Evolutionary conservation across 1,284 basidiomycete species (phyloP).

Genomic region (Rhodotorula sp.): DNA sequence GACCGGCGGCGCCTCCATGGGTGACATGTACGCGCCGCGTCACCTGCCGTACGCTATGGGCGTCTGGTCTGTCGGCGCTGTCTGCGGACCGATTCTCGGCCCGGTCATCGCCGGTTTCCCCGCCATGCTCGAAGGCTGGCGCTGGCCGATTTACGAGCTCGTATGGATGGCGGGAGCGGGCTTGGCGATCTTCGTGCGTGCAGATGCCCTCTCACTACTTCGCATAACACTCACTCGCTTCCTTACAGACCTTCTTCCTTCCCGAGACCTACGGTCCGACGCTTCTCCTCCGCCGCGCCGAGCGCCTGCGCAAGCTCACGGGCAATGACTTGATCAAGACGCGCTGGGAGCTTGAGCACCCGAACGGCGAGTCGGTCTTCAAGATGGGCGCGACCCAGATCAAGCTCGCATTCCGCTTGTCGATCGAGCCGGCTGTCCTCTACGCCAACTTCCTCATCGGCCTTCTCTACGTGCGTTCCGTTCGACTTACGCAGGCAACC

Average conservation of each 20-base stretch:
- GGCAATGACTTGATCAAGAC: constrained; percentile 50
- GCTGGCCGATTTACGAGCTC: constrained; percentile 48
- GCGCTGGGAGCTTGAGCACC: constrained; percentile 49
- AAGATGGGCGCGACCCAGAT: constrained; percentile 41
- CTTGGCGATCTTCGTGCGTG: constrained; percentile 36
- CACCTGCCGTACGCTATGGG: constrained; percentile 23
- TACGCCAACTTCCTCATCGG: constrained; percentile 47
- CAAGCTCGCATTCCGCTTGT: constrained; percentile 35
- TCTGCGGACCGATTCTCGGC: constrained; percentile 24
- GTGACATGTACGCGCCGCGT: constrained; percentile 42
- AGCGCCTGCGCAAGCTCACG: constrained; percentile 50
- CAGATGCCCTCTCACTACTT: constrained; percentile 39
- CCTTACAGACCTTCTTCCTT: constrained; percentile 40
- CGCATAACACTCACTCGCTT: constrained; percentile 27
- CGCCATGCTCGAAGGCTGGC: constrained; percentile 47
- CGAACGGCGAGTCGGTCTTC: constrained; percentile 22
- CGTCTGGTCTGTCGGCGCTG: constrained; percentile 24
- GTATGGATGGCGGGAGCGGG: constrained; percentile 44
- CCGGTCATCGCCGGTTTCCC: constrained; percentile 43
- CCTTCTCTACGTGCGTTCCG: constrained; percentile 19
- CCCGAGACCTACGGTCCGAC: constrained; percentile 52
- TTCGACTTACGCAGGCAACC: background rate
- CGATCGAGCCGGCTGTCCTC: constrained; percentile 38
- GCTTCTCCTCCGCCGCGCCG: constrained; percentile 51
- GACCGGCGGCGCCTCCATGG: constrained; percentile 47